Evolutionary conservation across 495 filamentous ascomycete genomes (phyloP), one percentile per base, ranked within the genome.

Genomic region (Tuber indicum): DNA sequence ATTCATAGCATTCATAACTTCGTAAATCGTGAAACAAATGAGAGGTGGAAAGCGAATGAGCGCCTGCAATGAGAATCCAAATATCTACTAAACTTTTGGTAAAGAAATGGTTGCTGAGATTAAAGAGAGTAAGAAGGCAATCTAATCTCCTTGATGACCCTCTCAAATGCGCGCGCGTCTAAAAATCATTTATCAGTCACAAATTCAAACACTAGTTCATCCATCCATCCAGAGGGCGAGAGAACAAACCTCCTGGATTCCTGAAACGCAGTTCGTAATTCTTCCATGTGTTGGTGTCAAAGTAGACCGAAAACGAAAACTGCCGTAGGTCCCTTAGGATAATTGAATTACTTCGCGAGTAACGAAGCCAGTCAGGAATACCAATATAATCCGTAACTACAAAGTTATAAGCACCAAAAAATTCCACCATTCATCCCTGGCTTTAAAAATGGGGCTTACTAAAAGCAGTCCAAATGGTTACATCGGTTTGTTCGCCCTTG

Each of bases 401-500:
- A 3, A 74, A 21, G 44, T 19, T 32, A 26, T 43, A 47, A 71
- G 44, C 58, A 73, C 52, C 32, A n/a, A n/a, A 32, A 42, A 70
- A 14, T 42, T 19, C 71, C 39, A 42, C n/a, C 23, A 46, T 49
- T 73, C 4, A 41, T 45, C 39, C 62, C 12, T n/a, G 45, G 52
- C 39, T 8, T n/a, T n/a, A n/a, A 23, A 52, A 36, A 45, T 17
- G 49, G 23, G 23, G 26, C 77, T 66, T 46, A 79, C 77, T 80
- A 43, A 83, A 83, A n/a, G 82, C 82, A 39, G 82, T 83, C 82
- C 82, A 83, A 42, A 83, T 75, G 0, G 82, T 83, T 26, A 78
- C 66, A 75, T 83, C 82, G 4, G 80, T 79, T 73, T 79, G 75
- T 17, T 82, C 79, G 16, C 80, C 79, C 49, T 78, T 75, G 17